Conservation (phyloP, 2,329 filamentous ascomycete species). For the Neocatenulostroma microsporum region DNA sequence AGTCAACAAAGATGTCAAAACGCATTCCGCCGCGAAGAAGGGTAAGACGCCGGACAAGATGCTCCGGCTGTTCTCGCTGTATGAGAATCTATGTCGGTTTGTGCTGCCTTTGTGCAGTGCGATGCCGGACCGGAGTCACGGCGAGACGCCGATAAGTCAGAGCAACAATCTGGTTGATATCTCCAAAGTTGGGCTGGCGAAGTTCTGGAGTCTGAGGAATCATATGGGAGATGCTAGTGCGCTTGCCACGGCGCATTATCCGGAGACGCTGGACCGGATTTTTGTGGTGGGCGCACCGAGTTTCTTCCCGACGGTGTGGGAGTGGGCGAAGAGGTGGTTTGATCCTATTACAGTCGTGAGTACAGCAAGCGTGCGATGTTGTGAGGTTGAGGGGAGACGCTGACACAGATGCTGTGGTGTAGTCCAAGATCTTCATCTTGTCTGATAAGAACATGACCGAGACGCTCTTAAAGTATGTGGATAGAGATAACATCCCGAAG, state of each 20-base stretch:
- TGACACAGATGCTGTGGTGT: background rate
- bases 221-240: conserved; percentile 92
- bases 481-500: conserved; percentile 74
- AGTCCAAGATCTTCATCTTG: conserved; percentile 90
- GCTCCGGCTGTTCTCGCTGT: conserved; percentile 80
- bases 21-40: conserved; percentile 22
- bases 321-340: conserved; percentile 94
- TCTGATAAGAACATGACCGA: conserved; percentile 62
- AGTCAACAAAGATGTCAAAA: conserved; percentile 43
- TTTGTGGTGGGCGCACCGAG: conserved; percentile 82
- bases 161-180: conserved; percentile 96
- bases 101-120: conserved; percentile 76
- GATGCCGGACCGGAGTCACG: conserved; percentile 61
- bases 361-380: conserved; percentile 1
- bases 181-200: conserved; percentile 74
- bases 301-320: conserved; percentile 91
- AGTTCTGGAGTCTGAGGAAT: conserved; percentile 89
- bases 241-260: conserved; percentile 87
- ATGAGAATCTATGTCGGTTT: conserved; percentile 86
- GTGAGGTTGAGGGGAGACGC: background rate
- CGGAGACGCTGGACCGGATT: conserved; percentile 81
- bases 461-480: conserved; percentile 74
- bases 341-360: conserved; percentile 65
- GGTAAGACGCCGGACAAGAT: conserved; percentile 65
- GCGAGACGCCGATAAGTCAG: conserved; percentile 79